phyloP scores from a whole-genome alignment of 1,284 basidiomycete species.

The Irpex sp. region DNA sequence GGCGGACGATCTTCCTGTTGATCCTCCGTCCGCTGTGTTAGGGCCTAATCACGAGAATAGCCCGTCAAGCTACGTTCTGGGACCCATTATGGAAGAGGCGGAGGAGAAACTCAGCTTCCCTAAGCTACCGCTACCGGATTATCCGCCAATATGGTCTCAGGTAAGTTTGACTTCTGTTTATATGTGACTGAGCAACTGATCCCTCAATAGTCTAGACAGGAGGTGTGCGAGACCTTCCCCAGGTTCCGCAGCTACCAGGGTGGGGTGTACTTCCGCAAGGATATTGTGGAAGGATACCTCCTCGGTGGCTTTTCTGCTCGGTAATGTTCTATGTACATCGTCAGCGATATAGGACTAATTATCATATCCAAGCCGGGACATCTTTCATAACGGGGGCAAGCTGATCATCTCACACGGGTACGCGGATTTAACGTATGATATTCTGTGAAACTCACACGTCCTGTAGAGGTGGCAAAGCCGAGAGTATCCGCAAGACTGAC shows the following conservation, averaged over 20 bases:
- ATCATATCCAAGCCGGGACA: constrained; percentile 62
- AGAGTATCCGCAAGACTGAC: constrained; percentile 52
- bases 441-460: background rate
- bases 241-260: constrained; percentile 83
- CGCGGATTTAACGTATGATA: constrained; percentile 22
- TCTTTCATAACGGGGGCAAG: constrained; percentile 67
- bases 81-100: background rate
- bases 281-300: constrained; percentile 76
- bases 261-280: constrained; percentile 75
- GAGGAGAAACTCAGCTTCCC: background rate
- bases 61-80: background rate
- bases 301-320: constrained; percentile 73
- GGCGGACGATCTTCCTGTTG: constrained; percentile 1
- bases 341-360: constrained; percentile 14
- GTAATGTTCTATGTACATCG: constrained; percentile 40
- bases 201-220: constrained; percentile 72
- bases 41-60: background rate
- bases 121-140: constrained; percentile 25
- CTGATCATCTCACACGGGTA: constrained; percentile 86
- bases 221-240: constrained; percentile 80
- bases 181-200: background rate
- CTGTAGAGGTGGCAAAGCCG: constrained; percentile 68
- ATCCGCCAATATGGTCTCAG: constrained; percentile 45
- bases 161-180: constrained; percentile 27
- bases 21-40: constrained; percentile 1